Evolutionary conservation across 257 asterid species (phyloP).

Genomic region (Ocimum tenuiflorum): DNA sequence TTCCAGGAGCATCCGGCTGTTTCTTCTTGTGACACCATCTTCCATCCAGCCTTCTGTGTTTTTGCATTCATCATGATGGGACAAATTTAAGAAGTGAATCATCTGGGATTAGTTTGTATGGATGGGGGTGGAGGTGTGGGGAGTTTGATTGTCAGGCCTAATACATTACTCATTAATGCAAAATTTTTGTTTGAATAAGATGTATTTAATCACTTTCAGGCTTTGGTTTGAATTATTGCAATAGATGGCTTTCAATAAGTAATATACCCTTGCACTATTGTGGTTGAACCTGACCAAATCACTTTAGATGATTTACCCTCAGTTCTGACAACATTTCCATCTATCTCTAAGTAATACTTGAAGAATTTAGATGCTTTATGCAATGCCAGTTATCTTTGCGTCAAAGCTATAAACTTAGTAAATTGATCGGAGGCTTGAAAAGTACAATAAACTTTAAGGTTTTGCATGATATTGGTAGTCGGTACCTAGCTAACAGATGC

Average conservation of each 20-base stretch:
- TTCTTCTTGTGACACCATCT: neutral
- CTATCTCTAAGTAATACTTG: neutral
- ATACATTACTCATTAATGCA: neutral
- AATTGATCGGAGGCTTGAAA: neutral
- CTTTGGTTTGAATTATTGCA: neutral
- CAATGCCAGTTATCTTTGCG: neutral
- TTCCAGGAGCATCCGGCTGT: constrained; percentile 3
- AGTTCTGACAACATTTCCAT: neutral
- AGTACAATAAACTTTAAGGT: neutral
- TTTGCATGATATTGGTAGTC: neutral
- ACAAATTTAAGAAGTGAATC: neutral
- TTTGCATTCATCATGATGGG: neutral
- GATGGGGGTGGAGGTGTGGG: too few relatives aligned
- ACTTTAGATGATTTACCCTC: too few relatives aligned
- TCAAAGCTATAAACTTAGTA: neutral
- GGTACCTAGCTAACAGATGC: neutral
- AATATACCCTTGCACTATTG: neutral
- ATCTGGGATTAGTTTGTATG: neutral
- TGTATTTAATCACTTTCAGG: neutral
- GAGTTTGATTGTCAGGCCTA: neutral
- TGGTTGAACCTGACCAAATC: neutral
- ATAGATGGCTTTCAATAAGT: neutral
- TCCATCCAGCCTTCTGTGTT: neutral
- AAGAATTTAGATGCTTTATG: neutral
- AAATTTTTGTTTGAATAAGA: neutral